Base-by-base conservation (phyloP, 495 filamentous ascomycete species). In the Gamarada debralockiae region DNA sequence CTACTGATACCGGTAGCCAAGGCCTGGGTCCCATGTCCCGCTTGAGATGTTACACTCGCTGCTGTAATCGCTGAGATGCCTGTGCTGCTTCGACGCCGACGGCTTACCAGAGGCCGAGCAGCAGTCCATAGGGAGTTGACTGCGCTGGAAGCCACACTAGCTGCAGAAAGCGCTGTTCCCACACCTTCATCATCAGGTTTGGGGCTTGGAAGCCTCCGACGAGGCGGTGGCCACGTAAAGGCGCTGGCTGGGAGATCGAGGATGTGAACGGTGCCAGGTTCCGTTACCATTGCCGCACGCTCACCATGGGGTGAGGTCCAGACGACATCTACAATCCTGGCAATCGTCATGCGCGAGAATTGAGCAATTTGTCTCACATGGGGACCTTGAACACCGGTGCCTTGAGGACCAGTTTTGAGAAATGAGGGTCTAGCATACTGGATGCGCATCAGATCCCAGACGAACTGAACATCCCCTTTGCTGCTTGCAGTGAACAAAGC, bases 241-340 rank as follows among this genome's bases (percentile, higher is more conserved):
- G 90, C 89, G 45, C 80, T 86, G 22, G 81, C 70, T n/a, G 90
- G 88, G 41, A 97, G 70, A 59, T 96, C 87, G 58, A 93, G 83
- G 21, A 95, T 80, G 67, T 98, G 93, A 3, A 96, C 83, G 2
- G 93, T 98, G n/a, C 92, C 89, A 57, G 88, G 86, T 52, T 92
- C 85, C 9, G 92, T 97, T 40, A 96, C 79, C 62, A 98, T 81
- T 12, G 92, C 92, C 12, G 90, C 66, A 54, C 84, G 78, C 59
- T 95, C 89, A 12, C 86, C 89, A 39, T 82, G 82, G 7, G 92
- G 91, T 34, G 80, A 75, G 1, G 84, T 84, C 93, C 93, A 98
- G 7, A 83, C 83, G 15, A 96, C 85, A 63, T 97, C 92, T 2
- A 96, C 78, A 37, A 96, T 89, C 38, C 85, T 87, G 3, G 93